Evolutionary conservation across 2,329 filamentous ascomycete genomes (phyloP), one percentile per base, ranked within the genome.

Genomic region (Arthroderma sp.): DNA sequence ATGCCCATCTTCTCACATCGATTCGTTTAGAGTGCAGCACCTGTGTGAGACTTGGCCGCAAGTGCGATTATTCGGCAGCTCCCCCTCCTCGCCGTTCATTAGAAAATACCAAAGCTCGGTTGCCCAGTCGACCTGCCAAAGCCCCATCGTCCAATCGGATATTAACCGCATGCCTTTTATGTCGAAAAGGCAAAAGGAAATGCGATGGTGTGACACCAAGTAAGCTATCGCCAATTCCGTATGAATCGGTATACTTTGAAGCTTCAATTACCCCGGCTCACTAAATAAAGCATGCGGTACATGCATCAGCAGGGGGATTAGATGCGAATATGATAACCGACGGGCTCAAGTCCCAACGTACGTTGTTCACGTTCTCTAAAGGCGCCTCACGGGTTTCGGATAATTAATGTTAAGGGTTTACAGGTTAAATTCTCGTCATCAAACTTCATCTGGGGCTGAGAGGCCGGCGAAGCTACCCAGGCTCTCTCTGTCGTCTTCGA

Each of bases 121-220:
- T 34, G 32, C 32, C 32, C 15, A 22, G 3, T 22, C 15, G 15
- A 34, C 32, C 8, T 11, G 32, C 32, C 8, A 34, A 34, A 34
- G 32, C 11, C 11, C 8, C 32, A 34, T 34, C 8, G 2, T 9
- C 32, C 8, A 34, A 34, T 34, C 15, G 15, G 15, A 22, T 22
- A 22, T 22, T 3, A 22, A 22, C 15, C 15, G 15, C 39, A 28
- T 48, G 48, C 15, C 39, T 36, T 3, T 15, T 29, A 3, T 50
- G 48, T 43, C 32, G 46, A 36, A 36, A 9, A 27, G 42, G 28
- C 11, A 52, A 52, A 30, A 44, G 38, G 32, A 47, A 36, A 42
- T 51, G 50, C 31, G 48, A 47, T n/a, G 28, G 42, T 5, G 34
- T 38, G 15, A 33, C 6, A 29, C 48, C 50, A 30, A 34, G 50